Base-by-base conservation (phyloP, 345 rosid species). In the Anacardium occidentale region DNA sequence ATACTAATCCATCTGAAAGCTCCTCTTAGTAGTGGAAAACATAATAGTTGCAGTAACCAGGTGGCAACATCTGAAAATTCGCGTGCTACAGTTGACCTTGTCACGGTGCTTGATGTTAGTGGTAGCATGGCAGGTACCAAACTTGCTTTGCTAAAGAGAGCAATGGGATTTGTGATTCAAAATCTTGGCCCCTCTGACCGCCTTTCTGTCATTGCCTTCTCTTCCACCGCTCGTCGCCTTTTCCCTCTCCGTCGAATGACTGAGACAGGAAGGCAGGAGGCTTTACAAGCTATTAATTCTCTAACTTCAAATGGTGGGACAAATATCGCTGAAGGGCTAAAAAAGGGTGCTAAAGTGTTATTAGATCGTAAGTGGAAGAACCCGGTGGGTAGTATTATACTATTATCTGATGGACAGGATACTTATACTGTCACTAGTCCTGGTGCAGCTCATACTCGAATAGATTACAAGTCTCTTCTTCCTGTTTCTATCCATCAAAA, bases 91-190 rank as follows among this genome's bases (percentile, higher is more conserved):
- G 81, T 96, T 26, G 99, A 96, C 80, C 85, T 96, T 62, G 90
- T 96, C 54, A 93, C 99, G 1, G 97, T 96, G 68, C 98, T 96
- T 79, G 99, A 96, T 77, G 91, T 91, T 50, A 96, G 99, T 50
- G 99, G 99, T 70, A 96, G 99, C 88, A 96, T 96, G 98, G 90
- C 92, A 0, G 99, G 99, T 42, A 90, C 96, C 62, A 95, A 93
- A 77, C 82, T 95, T 53, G 98, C 98, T 5, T 80, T 95, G 85
- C 81, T 95, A 75, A 95, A 95, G 85, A 85, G 94, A 80, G 99
- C 99, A 2, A 93, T 95, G 99, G 99, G 98, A 11, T 95, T 95
- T 71, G 97, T 95, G 70, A 91, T 95, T 71, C 98, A 95, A 83
- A 93, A 90, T 79, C 99, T 95, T 50, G 92, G 96, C 53, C 86